These are phyloP conservation scores for Rutidosis leptorrhynchoides DNA, from an alignment of 129 eudicot genomes.

Conservation along the genomic window DNA sequence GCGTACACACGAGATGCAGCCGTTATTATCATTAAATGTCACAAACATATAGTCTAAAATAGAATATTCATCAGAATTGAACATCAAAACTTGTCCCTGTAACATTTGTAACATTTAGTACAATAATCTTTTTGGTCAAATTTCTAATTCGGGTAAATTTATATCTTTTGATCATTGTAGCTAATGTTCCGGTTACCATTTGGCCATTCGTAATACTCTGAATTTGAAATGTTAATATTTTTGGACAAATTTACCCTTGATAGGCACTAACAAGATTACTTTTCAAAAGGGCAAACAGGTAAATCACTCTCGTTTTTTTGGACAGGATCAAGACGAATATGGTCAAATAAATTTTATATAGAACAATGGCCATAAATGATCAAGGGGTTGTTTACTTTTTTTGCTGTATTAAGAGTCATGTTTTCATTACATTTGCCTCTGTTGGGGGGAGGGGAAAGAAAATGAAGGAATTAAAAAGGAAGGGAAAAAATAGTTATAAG, in stretches of 20 bases:
- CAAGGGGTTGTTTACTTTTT: too few relatives aligned
- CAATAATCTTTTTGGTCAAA: neutral
- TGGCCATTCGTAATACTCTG: neutral
- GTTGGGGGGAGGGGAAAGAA: too few relatives aligned
- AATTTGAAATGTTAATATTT: neutral
- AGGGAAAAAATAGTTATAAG: too few relatives aligned
- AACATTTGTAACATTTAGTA: too few relatives aligned
- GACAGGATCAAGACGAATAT: conserved; percentile 1
- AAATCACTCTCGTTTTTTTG: neutral
- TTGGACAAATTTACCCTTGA: conserved; percentile 5
- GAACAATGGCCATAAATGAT: neutral
- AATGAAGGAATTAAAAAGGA: too few relatives aligned
- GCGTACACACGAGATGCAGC: conserved; percentile 28
- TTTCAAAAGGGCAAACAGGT: neutral
- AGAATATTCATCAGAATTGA: neutral
- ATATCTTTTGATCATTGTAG: neutral
- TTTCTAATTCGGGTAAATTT: neutral
- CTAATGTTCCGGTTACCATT: neutral
- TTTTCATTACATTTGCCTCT: too few relatives aligned
- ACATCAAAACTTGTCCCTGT: neutral
- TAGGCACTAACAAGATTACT: neutral
- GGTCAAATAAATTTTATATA: neutral
- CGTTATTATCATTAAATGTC: conserved; percentile 6
- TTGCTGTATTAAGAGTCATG: too few relatives aligned
- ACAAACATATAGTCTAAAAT: neutral